A percentile compares a stretch with the other conserved stretches of the same genome.
Evolutionary conservation across 2,329 filamentous ascomycete genomes (phyloP).

Genomic region (Trichoderma koningiopsis): DNA sequence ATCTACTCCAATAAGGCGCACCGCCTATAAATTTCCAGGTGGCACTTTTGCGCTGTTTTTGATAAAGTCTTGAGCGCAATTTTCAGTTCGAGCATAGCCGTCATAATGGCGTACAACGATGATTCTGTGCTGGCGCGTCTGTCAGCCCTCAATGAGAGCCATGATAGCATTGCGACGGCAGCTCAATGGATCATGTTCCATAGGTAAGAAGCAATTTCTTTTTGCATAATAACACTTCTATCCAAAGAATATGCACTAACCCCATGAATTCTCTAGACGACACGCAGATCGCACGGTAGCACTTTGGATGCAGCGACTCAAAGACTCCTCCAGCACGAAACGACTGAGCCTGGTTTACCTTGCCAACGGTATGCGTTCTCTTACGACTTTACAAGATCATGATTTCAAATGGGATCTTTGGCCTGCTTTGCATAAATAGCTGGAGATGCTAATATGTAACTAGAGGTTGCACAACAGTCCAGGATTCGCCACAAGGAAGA

Average conservation of each 20-base stretch:
- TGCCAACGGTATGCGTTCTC: slow-evolving; percentile 72
- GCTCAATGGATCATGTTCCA: slow-evolving; percentile 99
- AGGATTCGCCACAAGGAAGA: slow-evolving; percentile 91
- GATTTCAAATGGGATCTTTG: not conserved
- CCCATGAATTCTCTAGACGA: slow-evolving; percentile 57
- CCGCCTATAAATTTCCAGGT: slow-evolving; percentile 28
- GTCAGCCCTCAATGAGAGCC: slow-evolving; percentile 92
- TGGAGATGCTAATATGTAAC: slow-evolving; percentile 23
- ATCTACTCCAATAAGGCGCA: slow-evolving; percentile 25
- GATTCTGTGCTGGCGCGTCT: slow-evolving; percentile 95
- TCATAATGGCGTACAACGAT: slow-evolving; percentile 85
- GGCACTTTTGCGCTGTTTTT: not conserved
- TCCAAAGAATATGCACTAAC: not conserved
- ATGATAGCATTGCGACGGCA: slow-evolving; percentile 94
- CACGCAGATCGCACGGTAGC: slow-evolving; percentile 90
- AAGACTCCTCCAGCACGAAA: slow-evolving; percentile 83
- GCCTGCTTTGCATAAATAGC: not conserved
- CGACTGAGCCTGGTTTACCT: slow-evolving; percentile 91
- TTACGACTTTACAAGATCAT: not conserved
- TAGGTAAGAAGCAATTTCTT: slow-evolving; percentile 59
- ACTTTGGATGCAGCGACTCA: slow-evolving; percentile 87
- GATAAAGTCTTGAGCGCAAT: not conserved
- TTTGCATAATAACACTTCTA: slow-evolving; percentile 6
- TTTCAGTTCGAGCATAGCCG: not conserved
- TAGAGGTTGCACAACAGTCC: slow-evolving; percentile 94